Evolutionary conservation across 352 stramenopile species (phyloP).

Genomic region (Pythium utonaiense): DNA sequence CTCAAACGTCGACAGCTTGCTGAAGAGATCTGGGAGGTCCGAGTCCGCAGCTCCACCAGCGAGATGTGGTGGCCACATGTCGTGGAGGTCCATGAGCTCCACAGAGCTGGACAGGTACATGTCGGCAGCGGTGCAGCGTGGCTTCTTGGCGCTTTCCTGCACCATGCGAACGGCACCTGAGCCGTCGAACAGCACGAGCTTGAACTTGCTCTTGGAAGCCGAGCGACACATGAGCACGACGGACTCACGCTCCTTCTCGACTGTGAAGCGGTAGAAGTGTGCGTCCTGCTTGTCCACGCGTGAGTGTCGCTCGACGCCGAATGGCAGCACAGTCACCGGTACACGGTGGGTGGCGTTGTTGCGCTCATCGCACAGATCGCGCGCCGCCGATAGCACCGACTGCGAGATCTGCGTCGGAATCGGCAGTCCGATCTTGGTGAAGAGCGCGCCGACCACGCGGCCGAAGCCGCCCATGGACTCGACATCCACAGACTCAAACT

Average conservation of each 20-base stretch:
- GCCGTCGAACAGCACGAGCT: conserved; percentile 82
- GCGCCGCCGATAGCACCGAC: conserved; percentile 70
- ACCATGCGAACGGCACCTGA: conserved; percentile 79
- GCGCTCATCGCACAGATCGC: conserved; percentile 71
- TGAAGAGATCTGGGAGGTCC: conserved; percentile 81
- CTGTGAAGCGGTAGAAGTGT: conserved; percentile 80
- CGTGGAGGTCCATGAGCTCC: conserved; percentile 85
- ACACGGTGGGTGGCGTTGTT: conserved; percentile 61
- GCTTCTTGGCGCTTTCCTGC: conserved; percentile 77
- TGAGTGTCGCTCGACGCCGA: conserved; percentile 64
- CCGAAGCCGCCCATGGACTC: conserved; percentile 83
- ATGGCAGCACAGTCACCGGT: conserved; percentile 59
- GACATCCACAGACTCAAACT: conserved; percentile 83
- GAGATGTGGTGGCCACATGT: conserved; percentile 66
- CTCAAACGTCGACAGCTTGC: conserved; percentile 79
- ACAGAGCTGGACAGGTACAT: conserved; percentile 85
- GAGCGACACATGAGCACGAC: conserved; percentile 84
- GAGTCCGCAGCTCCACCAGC: conserved; percentile 47
- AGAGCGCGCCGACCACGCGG: conserved; percentile 79
- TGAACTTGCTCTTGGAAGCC: conserved; percentile 85
- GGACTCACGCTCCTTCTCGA: conserved; percentile 68
- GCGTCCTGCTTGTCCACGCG: conserved; percentile 88
- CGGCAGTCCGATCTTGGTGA: conserved; percentile 87
- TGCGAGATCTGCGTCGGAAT: conserved; percentile 88
- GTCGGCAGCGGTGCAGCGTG: conserved; percentile 79